Evolutionary conservation across 1,284 basidiomycete species (phyloP).

Genomic region (Cystobasidium sp.): DNA sequence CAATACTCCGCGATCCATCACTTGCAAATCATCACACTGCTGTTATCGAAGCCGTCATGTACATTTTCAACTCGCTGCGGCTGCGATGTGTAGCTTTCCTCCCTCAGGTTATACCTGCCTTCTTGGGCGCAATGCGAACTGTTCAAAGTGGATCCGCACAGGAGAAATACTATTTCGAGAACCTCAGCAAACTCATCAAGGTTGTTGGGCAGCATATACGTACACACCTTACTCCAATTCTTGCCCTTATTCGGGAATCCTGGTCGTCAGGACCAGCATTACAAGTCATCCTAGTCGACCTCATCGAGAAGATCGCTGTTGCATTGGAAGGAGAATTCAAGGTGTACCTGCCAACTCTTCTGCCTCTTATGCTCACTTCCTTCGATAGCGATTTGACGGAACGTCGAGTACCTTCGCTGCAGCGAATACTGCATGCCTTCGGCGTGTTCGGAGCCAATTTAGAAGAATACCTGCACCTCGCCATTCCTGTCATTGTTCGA

Average conservation of each 20-base stretch:
- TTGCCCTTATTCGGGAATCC: conserved; percentile 79
- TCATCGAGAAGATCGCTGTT: conserved; percentile 93
- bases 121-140: conserved; percentile 82
- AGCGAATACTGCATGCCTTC: conserved; percentile 87
- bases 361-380: conserved; percentile 84
- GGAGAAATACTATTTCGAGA: conserved; percentile 88
- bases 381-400: conserved; percentile 84
- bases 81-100: conserved; percentile 95
- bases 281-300: conserved; percentile 88
- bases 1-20: conserved; percentile 86
- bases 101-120: conserved; percentile 96
- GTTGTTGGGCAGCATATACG: conserved; percentile 99
- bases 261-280: conserved; percentile 79
- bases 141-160: conserved; percentile 77
- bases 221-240: conserved; percentile 83
- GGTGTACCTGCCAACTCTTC: conserved; percentile 88
- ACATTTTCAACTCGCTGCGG: conserved; percentile 98
- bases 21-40: conserved; percentile 79
- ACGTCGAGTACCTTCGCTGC: conserved; percentile 62
- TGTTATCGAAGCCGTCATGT: conserved; percentile 98
- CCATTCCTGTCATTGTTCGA: conserved; percentile 92
- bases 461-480: conserved; percentile 96
- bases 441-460: conserved; percentile 94
- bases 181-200: conserved; percentile 91
- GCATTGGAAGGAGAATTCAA: conserved; percentile 98